Percentiles rank a stretch among this genome's conserved stretches.
Conservation (phyloP, 306 rosid genomes). For the Vigna mungo region DNA sequence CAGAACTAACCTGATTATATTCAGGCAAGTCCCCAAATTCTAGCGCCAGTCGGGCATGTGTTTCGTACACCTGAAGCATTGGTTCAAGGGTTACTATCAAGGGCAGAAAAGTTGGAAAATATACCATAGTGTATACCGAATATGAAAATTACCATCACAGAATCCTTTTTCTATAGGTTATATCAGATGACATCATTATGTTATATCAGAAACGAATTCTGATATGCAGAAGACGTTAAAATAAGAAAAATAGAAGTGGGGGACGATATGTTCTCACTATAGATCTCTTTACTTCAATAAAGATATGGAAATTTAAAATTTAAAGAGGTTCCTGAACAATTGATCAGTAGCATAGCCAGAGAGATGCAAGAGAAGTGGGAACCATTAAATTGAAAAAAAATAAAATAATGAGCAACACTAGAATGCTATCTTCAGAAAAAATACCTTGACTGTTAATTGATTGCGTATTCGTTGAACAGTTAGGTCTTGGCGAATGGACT, state of each 20-base stretch:
- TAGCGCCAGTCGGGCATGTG: slow-evolving; percentile 90
- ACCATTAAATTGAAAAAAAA: slow-evolving; percentile 49
- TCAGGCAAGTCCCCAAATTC: slow-evolving; percentile 96
- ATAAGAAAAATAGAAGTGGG: slow-evolving; percentile 1
- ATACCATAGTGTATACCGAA: not conserved
- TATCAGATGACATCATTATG: not conserved
- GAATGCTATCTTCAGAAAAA: slow-evolving; percentile 32
- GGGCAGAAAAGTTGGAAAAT: slow-evolving; percentile 22
- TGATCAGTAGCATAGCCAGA: slow-evolving; percentile 24
- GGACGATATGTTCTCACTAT: not conserved
- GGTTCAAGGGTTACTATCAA: slow-evolving; percentile 31
- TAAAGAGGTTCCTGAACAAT: not conserved
- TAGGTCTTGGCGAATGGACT: slow-evolving; percentile 98
- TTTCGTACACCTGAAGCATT: slow-evolving; percentile 85
- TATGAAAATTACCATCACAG: not conserved
- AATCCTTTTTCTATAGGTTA: slow-evolving; percentile 11
- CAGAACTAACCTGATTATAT: slow-evolving; percentile 81
- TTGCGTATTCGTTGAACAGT: slow-evolving; percentile 92
- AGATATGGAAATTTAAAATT: slow-evolving; percentile 3
- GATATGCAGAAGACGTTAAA: not conserved
- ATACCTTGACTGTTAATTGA: slow-evolving; percentile 92
- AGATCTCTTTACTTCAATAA: not conserved
- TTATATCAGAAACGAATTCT: slow-evolving; percentile 17
- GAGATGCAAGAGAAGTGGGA: slow-evolving; percentile 44
- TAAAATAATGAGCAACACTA: slow-evolving; percentile 14